Conservation (phyloP, 345 rosid species). For the Syzygium oleosum region DNA sequence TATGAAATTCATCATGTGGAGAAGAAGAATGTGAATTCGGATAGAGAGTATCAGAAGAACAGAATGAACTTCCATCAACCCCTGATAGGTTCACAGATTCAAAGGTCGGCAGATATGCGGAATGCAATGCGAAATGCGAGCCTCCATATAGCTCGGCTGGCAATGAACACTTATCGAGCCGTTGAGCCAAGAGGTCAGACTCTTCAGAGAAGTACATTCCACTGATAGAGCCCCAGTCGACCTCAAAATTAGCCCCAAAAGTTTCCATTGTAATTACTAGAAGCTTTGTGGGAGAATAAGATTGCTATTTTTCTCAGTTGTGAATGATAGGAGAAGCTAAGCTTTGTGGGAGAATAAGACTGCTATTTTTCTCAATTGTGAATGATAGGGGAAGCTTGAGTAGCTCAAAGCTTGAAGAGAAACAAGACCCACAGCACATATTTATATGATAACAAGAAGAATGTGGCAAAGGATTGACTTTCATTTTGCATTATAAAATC, state of each 20-base stretch:
- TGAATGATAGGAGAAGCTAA: not conserved
- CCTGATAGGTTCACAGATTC: constrained; percentile 18
- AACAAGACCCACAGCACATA: not conserved
- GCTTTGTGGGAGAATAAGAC: not conserved
- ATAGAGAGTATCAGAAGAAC: not conserved
- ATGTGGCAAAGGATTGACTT: not conserved
- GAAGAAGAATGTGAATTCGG: constrained; percentile 12
- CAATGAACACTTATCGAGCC: constrained; percentile 33
- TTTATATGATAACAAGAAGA: not conserved
- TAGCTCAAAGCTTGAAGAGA: not conserved
- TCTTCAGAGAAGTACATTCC: constrained; percentile 56
- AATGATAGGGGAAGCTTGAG: not conserved
- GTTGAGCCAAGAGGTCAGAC: constrained; percentile 62
- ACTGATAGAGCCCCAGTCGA: constrained; percentile 46
- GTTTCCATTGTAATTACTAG: not conserved
- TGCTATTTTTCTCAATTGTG: not conserved
- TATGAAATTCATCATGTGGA: constrained; percentile 26
- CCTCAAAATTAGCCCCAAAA: constrained; percentile 1
- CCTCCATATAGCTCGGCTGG: constrained; percentile 5
- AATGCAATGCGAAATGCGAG: constrained; percentile 11
- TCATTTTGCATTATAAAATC: not conserved
- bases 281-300: not conserved
- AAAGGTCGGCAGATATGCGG: constrained; percentile 27
- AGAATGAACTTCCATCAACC: constrained; percentile 2
- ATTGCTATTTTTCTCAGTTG: not conserved